Evolutionary conservation across 2,329 filamentous ascomycete species (phyloP).

Genomic region (Myriosclerotinia curreyana): DNA sequence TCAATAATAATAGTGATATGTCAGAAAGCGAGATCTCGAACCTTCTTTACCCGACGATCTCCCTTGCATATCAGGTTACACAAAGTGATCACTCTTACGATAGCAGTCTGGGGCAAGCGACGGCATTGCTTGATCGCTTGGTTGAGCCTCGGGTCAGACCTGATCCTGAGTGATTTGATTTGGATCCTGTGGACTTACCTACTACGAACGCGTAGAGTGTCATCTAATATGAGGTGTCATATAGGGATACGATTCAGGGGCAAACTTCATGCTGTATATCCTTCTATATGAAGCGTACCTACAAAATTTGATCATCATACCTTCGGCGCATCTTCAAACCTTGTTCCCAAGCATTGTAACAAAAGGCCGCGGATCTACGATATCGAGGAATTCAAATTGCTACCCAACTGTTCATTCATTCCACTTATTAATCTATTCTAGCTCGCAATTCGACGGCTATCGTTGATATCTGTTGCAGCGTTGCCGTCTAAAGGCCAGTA

Average conservation of each 20-base stretch:
- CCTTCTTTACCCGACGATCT: constrained; percentile 10
- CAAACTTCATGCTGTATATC: constrained; percentile 8
- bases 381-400: constrained; percentile 3
- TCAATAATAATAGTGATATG: no score
- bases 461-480: constrained; percentile 4
- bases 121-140: neutral
- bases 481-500: constrained; percentile 1
- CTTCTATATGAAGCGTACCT: neutral
- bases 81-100: constrained; percentile 12
- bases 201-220: constrained; percentile 19
- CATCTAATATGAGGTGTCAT: constrained; percentile 21
- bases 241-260: constrained; percentile 12
- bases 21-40: constrained; percentile 21
- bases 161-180: neutral
- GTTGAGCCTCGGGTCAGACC: constrained; percentile 2
- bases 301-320: neutral
- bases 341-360: neutral
- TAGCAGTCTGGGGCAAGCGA: neutral
- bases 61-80: constrained; percentile 20
- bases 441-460: neutral
- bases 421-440: neutral
- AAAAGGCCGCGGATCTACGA: neutral
- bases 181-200: constrained; percentile 2
- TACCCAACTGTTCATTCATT: neutral
- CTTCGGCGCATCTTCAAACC: constrained; percentile 18